Conservation (phyloP, 2,329 filamentous ascomycete species). For the Zymoseptoria crescenta region DNA sequence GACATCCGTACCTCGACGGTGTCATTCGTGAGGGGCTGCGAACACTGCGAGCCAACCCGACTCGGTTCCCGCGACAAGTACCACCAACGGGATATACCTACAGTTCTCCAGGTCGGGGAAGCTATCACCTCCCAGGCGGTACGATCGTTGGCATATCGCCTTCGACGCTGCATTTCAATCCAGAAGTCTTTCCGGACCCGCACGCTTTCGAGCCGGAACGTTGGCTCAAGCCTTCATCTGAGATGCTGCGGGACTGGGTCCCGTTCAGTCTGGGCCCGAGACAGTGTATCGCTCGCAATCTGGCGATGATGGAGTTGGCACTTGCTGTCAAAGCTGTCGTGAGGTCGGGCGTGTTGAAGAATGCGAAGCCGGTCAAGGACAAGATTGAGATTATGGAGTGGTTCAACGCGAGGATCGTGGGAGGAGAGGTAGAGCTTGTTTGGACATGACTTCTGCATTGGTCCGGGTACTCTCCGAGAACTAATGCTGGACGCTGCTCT, state of each 20-base stretch:
- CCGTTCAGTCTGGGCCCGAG: slow-evolving; percentile 44
- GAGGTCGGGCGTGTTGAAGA: slow-evolving; percentile 37
- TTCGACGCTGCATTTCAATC: slow-evolving; percentile 42
- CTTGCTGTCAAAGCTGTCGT: slow-evolving; percentile 38
- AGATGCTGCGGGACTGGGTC: slow-evolving; percentile 40
- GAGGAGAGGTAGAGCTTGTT: slow-evolving; percentile 39
- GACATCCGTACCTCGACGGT: slow-evolving; percentile 40
- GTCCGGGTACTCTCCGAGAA: not conserved
- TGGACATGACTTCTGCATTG: slow-evolving; percentile 10
- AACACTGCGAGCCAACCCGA: slow-evolving; percentile 46
- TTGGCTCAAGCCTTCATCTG: slow-evolving; percentile 35
- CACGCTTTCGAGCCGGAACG: slow-evolving; percentile 41
- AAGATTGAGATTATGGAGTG: slow-evolving; percentile 47
- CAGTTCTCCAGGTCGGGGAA: slow-evolving; percentile 16
- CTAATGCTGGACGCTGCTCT: too few species aligned
- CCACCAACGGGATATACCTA: slow-evolving; percentile 33
- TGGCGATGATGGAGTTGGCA: slow-evolving; percentile 40
- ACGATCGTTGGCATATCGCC: slow-evolving; percentile 41
- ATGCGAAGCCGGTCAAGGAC: slow-evolving; percentile 35
- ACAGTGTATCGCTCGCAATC: slow-evolving; percentile 44
- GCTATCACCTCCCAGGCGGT: slow-evolving; percentile 31
- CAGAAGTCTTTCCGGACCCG: slow-evolving; percentile 37
- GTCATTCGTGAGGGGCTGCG: slow-evolving; percentile 46
- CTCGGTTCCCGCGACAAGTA: slow-evolving; percentile 43
- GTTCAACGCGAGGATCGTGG: slow-evolving; percentile 49